Evolutionary conservation across 106 monocot species (phyloP), one percentile per base, ranked within the genome.

Genomic region (Dendrobium nobile): DNA sequence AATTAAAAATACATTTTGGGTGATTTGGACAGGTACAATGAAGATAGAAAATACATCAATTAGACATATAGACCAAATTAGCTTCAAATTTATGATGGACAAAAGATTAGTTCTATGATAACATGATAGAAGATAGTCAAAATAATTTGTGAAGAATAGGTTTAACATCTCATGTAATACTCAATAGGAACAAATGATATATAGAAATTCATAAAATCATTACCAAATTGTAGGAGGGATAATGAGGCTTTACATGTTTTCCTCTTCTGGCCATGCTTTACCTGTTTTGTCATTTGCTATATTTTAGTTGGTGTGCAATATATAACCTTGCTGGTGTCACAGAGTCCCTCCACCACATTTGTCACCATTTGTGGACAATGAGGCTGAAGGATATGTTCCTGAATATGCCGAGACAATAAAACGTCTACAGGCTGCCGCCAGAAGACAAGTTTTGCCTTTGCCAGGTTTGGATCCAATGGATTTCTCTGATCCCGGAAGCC

Each of bases 321-420:
- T 70, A 28, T 70, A 4, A 33, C 15, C 70, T 70, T 4, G 9
- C 19, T 85, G 19, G 64, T 65, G 27, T 59, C 33, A 61, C 86
- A 98, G 98, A 75, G 87, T 87, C 41, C 95, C 90, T 59, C 98
- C 98, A 64, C 98, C 98, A 54, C 98, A 98, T 88, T 78, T 98
- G 73, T 98, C 98, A 31, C 98, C 98, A 72, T 98, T 98, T 89
- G 91, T 98, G 17, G 95, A 98, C 85, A 87, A 98, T 72, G 95
- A 95, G 70, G 91, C 88, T 28, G 95, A 98, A 86, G 95, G 95
- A n/a, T 95, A 98, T 83, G 80, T 95, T 82, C 95, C 95, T 73
- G 98, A 98, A 48, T 95, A 95, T 80, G 98, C 94, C 18, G 94
- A 98, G 73, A 86, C 88, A 9, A 98, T 98, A 54, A 92, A 91